phyloP scores from a whole-genome alignment of 2,329 filamentous ascomycete genomes.

The Cadophora malorum region DNA sequence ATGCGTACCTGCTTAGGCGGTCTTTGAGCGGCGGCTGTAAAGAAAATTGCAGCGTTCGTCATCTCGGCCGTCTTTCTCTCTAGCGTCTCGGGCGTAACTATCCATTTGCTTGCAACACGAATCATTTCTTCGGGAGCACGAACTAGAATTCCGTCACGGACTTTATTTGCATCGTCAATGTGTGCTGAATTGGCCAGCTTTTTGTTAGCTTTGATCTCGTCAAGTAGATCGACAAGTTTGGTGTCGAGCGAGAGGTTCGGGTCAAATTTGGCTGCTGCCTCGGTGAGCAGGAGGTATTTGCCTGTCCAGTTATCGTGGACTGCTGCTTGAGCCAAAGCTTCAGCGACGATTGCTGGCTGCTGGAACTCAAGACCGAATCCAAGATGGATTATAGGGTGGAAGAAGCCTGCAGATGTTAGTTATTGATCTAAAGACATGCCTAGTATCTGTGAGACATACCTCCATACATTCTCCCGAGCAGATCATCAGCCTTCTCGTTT shows the following conservation, averaged over 20 bases:
- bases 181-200: constrained; percentile 61
- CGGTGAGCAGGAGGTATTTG: constrained; percentile 59
- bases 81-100: constrained; percentile 56
- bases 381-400: constrained; percentile 85
- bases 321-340: constrained; percentile 78
- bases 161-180: constrained; percentile 64
- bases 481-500: constrained; percentile 67
- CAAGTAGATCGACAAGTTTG: constrained; percentile 63
- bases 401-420: constrained; percentile 56
- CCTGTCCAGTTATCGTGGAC: constrained; percentile 67
- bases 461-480: constrained; percentile 72
- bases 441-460: constrained; percentile 49
- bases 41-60: constrained; percentile 66
- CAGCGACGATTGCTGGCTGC: constrained; percentile 81
- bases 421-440: background rate
- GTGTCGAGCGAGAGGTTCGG: constrained; percentile 45
- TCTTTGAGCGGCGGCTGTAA: constrained; percentile 61
- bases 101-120: constrained; percentile 63
- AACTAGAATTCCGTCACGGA: constrained; percentile 71
- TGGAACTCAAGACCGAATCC: constrained; percentile 84
- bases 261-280: constrained; percentile 52
- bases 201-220: constrained; percentile 61
- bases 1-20: constrained; percentile 57
- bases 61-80: constrained; percentile 67
- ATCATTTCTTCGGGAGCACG: constrained; percentile 70